phyloP scores from a whole-genome alignment of 805 yeast genomes.

The Yueomyces sp. region DNA sequence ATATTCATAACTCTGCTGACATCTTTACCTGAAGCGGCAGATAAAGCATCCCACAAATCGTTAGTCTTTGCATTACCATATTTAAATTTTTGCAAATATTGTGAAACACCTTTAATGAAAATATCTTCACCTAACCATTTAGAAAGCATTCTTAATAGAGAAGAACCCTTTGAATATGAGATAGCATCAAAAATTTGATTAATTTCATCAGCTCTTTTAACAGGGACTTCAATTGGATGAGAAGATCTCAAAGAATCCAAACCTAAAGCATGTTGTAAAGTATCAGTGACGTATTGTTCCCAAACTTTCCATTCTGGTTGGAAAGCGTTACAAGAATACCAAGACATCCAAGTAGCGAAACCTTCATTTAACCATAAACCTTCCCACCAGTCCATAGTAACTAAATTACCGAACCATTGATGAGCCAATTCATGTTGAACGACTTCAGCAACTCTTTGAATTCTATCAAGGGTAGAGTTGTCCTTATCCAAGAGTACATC shows the following conservation, averaged over 20 bases:
- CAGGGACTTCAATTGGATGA: conserved; percentile 79
- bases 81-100: conserved; percentile 60
- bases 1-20: conserved; percentile 62
- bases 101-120: conserved; percentile 68
- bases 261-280: conserved; percentile 59
- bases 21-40: conserved; percentile 59
- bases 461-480: conserved; percentile 47
- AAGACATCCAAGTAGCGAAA: conserved; percentile 84
- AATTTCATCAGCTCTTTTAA: conserved; percentile 62
- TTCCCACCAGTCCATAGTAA: conserved; percentile 90
- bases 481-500: conserved; percentile 63
- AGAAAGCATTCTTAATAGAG: conserved; percentile 66
- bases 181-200: conserved; percentile 79
- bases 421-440: conserved; percentile 85
- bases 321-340: conserved; percentile 66
- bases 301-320: conserved; percentile 81
- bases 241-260: conserved; percentile 73
- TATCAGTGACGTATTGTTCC: conserved; percentile 69
- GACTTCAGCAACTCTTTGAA: conserved; percentile 71
- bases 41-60: conserved; percentile 64
- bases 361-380: conserved; percentile 84
- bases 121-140: conserved; percentile 68
- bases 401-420: conserved; percentile 86
- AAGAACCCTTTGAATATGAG: conserved; percentile 72
- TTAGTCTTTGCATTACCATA: conserved; percentile 68